Base-by-base conservation (phyloP, 129 eudicot genomes). In the Flaveria robusta region DNA sequence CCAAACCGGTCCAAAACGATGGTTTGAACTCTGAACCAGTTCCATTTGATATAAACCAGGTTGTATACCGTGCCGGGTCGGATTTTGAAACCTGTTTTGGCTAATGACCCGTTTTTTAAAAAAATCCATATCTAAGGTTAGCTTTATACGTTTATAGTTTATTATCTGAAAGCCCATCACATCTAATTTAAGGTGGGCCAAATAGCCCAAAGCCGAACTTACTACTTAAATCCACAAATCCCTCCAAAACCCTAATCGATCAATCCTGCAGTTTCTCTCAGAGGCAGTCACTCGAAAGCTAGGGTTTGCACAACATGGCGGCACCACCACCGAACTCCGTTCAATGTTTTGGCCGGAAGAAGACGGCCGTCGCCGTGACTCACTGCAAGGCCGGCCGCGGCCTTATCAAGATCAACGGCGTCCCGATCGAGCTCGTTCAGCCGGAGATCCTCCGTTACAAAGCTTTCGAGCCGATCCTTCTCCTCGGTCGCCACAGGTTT, bases 371-470 rank as follows among this genome's bases (percentile, higher is more conserved):
- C 1, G 74, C 74, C 42, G 74, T 70, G 18, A 70, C 74, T 27
- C 74, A 70, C 74, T 70, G 74, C 74, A 70, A 70, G 60, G 71
- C 71, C 29, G 71, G 71, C 1, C 71, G 71, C 9, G 71, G 71
- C 3, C 31, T 66, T 0, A 66, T 66, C 71, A 66, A 66, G 71
- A 66, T 66, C 51, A 66, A 66, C 71, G 71, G 71, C 51, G 71
- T 66, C 10, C 71, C 71, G 1, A 66, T 66, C 51, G 71, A 66
- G 71, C 71, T 66, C 4, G 71, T 66, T 41, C 71, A 66, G 51
- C 71, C 71, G 9, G 71, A 66, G 51, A 66, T 66, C 31, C 71
- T 66, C 31, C 71, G 71, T n/a, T 66, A 66, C 71, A 66, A 66
- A 27, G 71, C 51, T 3, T 66, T 66, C 11, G 71, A 66, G 24